Base-by-base conservation (phyloP, 2,329 filamentous ascomycete genomes). In the Elsinoe fawcettii region DNA sequence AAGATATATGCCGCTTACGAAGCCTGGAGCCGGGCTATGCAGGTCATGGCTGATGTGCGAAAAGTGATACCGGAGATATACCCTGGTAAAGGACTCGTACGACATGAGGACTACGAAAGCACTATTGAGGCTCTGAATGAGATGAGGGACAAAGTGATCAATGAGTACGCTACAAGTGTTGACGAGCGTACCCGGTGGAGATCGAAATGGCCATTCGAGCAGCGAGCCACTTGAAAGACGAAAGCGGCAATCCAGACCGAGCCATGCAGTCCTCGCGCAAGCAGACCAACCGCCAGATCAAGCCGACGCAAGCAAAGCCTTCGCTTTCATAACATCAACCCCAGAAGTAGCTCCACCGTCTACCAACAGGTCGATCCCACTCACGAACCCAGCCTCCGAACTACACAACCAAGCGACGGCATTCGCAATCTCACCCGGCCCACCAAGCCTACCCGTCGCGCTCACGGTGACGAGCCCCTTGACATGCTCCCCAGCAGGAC, bases 71-170 rank as follows among this genome's bases (percentile, higher is more conserved):
- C 49, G 14, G 51, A 55, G 9, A 41, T 58, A 7, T 58, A 27
- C n/a, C 57, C 57, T 20, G 57, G 43, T 12, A 34, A 51, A 34
- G 57, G 57, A 12, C 22, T 55, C 25, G 49, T 58, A n/a, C 16
- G 25, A 18, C 39, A 14, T 23, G 56, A 37, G 18, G 22, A 58
- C 32, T 43, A 39, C 22, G 22, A 36, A 23, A 37, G 22, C 18
- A 37, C 56, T 16, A 25, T 58, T n/a, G 44, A 51, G 23, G 27
- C 27, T 9, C 16, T 57, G 20, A n/a, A 41, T 7, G 32, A 39
- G 5, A 22, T 54, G 14, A 36, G 32, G 16, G 49, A 25, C 20
- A 30, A 54, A 27, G 18, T 54, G 30, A 54, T 54, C 5, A 8
- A 36, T 12, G 30, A 39, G 8, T 54, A 34, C 30, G 30, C 49